Conservation (phyloP, 371 early-diverging fungal species). For the Sporodiniella umbellata region DNA sequence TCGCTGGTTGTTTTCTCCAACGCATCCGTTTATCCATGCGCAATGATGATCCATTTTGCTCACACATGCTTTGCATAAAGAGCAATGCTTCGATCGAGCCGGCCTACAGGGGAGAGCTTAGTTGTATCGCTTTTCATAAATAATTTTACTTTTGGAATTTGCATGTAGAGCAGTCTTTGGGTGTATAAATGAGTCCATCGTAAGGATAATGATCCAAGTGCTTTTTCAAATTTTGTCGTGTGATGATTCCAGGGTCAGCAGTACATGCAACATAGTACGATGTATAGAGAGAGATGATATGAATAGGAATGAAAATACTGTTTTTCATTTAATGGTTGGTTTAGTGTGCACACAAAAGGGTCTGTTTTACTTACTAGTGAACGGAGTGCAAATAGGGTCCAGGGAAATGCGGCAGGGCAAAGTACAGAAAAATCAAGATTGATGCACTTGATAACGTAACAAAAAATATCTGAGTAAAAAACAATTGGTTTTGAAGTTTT, state of each 20-base stretch:
- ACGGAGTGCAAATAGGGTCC: conserved; percentile 29
- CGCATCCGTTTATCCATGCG: conserved; percentile 77
- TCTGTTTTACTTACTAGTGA: conserved; percentile 24
- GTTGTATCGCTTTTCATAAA: no score
- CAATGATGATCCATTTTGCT: conserved; percentile 75
- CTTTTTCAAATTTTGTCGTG: conserved; percentile 46
- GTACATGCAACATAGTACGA: conserved; percentile 56
- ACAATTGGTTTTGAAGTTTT: background rate
- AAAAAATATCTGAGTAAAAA: conserved; percentile 30
- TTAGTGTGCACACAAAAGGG: background rate
- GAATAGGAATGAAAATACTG: conserved; percentile 47
- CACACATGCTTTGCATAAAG: conserved; percentile 70
- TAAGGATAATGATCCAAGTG: conserved; percentile 56
- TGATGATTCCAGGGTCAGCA: conserved; percentile 65
- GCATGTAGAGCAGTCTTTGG: conserved; percentile 67
- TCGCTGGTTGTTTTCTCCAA: conserved; percentile 70
- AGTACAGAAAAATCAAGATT: conserved; percentile 24
- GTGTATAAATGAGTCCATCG: conserved; percentile 62
- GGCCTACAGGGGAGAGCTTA: no score
- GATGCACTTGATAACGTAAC: conserved; percentile 25
- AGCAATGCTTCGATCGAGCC: conserved; percentile 77
- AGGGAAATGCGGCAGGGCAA: conserved; percentile 39
- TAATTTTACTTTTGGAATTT: conserved; percentile 51
- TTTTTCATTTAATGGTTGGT: no score
- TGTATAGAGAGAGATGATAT: conserved; percentile 56